These are phyloP conservation scores for Tympanopsis confertula DNA, from an alignment of 2,329 filamentous ascomycete species.

Conservation along the genomic window DNA sequence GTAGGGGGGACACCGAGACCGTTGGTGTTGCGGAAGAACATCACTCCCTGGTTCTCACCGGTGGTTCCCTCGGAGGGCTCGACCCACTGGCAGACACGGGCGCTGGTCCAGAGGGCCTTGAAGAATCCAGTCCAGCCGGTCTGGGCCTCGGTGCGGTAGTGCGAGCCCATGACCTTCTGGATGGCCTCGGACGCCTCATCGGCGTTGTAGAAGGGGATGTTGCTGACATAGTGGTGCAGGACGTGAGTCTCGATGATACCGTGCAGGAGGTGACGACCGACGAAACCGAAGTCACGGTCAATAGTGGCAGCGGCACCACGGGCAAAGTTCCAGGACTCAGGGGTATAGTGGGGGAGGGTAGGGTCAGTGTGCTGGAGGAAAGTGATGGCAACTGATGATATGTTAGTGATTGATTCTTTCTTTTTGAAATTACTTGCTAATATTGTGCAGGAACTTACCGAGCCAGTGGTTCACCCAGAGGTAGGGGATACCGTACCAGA, in stretches of 20 bases:
- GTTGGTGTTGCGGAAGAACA: slow-evolving; percentile 95
- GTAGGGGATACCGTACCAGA: slow-evolving; percentile 94
- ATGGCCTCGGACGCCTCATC: slow-evolving; percentile 91
- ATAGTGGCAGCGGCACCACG: slow-evolving; percentile 91
- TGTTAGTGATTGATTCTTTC: slow-evolving; percentile 13
- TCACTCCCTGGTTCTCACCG: slow-evolving; percentile 70
- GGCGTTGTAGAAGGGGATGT: slow-evolving; percentile 92
- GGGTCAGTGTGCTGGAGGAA: slow-evolving; percentile 97
- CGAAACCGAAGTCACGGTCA: slow-evolving; percentile 92
- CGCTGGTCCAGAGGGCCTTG: slow-evolving; percentile 66
- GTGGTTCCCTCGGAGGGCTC: slow-evolving; percentile 75
- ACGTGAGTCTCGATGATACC: slow-evolving; percentile 97
- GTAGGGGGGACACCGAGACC: slow-evolving; percentile 54
- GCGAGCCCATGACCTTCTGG: slow-evolving; percentile 84
- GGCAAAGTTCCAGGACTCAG: slow-evolving; percentile 80
- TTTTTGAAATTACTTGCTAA: slow-evolving; percentile 6
- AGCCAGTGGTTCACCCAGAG: slow-evolving; percentile 99
- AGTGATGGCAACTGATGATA: slow-evolving; percentile 80
- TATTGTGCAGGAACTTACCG: slow-evolving; percentile 64
- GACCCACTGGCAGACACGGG: slow-evolving; percentile 91
- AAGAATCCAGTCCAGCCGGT: slow-evolving; percentile 76
- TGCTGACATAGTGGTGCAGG: slow-evolving; percentile 92
- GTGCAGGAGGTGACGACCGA: slow-evolving; percentile 81
- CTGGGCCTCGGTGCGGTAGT: slow-evolving; percentile 74
- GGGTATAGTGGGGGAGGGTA: slow-evolving; percentile 80